phyloP scores from a whole-genome alignment of 2,329 filamentous ascomycete genomes.

The Aureobasidium sp. region DNA sequence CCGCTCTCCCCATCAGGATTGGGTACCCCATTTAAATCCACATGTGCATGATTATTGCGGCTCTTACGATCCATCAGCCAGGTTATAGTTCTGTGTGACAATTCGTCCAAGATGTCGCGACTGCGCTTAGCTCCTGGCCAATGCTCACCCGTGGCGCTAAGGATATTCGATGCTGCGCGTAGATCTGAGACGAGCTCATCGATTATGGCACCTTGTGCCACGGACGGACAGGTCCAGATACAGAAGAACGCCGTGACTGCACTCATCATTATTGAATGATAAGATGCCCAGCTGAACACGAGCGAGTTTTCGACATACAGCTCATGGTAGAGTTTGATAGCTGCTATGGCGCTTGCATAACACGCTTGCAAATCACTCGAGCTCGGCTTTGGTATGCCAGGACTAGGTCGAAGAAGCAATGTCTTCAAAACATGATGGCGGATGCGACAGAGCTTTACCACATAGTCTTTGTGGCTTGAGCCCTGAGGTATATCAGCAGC shows the following conservation, averaged over 20 bases:
- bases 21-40: not conserved
- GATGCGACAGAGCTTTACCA: not conserved
- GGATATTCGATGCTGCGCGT: not conserved
- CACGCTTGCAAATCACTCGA: not conserved
- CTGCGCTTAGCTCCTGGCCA: slow-evolving; percentile 1
- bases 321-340: slow-evolving; percentile 2
- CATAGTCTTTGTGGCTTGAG: not conserved
- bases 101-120: slow-evolving; percentile 2
- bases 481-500: not conserved
- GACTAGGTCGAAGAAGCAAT: not conserved
- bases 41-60: not conserved
- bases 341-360: not conserved
- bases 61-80: slow-evolving; percentile 1
- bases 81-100: not conserved
- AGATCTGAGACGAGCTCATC: not conserved
- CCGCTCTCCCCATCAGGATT: not conserved
- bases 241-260: slow-evolving; percentile 3
- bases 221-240: slow-evolving; percentile 2
- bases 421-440: slow-evolving; percentile 7
- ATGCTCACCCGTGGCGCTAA: slow-evolving; percentile 1
- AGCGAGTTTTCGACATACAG: not conserved
- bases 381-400: not conserved
- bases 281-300: not conserved
- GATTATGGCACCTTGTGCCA: not conserved
- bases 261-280: slow-evolving; percentile 10